Evolutionary conservation across 164 flowering plant species (phyloP).

Genomic region (Platanus orientalis): DNA sequence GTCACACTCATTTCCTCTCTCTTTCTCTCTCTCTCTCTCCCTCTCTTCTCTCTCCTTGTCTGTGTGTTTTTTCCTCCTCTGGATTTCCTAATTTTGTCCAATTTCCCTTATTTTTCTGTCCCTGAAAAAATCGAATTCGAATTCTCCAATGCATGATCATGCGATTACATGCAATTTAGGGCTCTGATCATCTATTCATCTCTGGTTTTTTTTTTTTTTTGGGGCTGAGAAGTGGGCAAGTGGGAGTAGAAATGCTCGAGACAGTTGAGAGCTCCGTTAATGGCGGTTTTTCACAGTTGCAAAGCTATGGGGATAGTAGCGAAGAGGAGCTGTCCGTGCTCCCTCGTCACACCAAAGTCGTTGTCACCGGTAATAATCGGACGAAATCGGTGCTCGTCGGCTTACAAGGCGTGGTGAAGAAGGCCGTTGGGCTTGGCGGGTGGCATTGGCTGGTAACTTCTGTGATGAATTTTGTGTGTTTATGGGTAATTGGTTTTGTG

Average conservation of each 20-base stretch:
- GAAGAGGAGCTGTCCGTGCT: constrained; percentile 81
- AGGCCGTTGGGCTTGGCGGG: constrained; percentile 89
- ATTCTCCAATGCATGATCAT: constrained; percentile 44
- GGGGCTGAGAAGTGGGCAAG: neutral
- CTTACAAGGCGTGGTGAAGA: constrained; percentile 84
- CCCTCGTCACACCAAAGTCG: constrained; percentile 82
- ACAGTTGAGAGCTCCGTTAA: constrained; percentile 53
- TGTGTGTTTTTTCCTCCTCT: neutral
- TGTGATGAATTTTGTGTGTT: constrained; percentile 4
- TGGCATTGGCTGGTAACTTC: constrained; percentile 96
- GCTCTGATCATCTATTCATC: constrained; percentile 7
- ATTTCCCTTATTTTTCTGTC: neutral
- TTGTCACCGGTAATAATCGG: constrained; percentile 80
- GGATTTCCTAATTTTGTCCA: constrained; percentile 6
- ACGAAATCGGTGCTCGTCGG: constrained; percentile 89
- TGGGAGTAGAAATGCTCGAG: constrained; percentile 45
- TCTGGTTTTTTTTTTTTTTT: neutral
- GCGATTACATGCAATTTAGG: constrained; percentile 21
- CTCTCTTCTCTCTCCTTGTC: neutral
- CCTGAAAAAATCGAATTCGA: constrained; percentile 10
- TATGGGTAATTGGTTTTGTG: neutral
- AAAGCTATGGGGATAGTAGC: constrained; percentile 70
- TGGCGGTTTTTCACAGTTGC: constrained; percentile 53
- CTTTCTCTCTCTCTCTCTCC: constrained; percentile 18
- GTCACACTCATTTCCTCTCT: constrained; percentile 32